These are phyloP conservation scores for Haplosporangium gracile DNA, from an alignment of 192 early-diverging fungal genomes.

Conservation along the genomic window DNA sequence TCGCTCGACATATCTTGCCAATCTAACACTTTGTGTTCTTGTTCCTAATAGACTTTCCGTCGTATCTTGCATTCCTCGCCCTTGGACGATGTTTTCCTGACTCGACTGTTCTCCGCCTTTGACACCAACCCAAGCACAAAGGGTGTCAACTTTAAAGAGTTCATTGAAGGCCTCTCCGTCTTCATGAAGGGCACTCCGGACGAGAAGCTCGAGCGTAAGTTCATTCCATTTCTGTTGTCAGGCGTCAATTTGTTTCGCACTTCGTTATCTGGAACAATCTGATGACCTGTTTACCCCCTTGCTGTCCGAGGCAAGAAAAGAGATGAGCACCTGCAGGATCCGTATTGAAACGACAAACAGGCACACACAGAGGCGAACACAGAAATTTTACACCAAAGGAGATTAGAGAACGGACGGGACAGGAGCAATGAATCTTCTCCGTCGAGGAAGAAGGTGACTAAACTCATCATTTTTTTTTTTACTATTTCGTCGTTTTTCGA, in stretches of 20 bases:
- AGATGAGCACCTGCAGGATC: not conserved
- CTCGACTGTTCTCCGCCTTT: constrained; percentile 83
- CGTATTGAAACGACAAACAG: not conserved
- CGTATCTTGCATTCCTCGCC: constrained; percentile 63
- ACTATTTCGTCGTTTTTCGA: not conserved
- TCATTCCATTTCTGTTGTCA: not conserved
- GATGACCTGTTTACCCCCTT: not conserved
- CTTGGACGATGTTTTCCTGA: constrained; percentile 79
- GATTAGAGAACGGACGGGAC: not conserved
- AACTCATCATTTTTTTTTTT: not conserved
- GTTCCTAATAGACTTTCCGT: constrained; percentile 41
- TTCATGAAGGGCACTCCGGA: constrained; percentile 85
- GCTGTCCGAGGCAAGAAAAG: not conserved
- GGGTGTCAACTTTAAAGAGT: constrained; percentile 61
- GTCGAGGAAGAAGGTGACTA: not conserved
- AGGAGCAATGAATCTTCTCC: not conserved
- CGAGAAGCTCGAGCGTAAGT: constrained; percentile 80
- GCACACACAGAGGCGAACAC: not conserved
- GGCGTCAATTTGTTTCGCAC: constrained; percentile 1
- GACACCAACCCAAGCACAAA: constrained; percentile 68
- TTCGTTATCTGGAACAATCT: not conserved
- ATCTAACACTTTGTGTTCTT: not conserved
- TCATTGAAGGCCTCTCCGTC: constrained; percentile 75
- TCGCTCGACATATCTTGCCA: not conserved
- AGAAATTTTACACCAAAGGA: constrained; percentile 9